A percentile compares a stretch with the other conserved stretches of the same genome.
Evolutionary conservation across 2,329 filamentous ascomycete species (phyloP).

Genomic region (Neurospora crassa): DNA sequence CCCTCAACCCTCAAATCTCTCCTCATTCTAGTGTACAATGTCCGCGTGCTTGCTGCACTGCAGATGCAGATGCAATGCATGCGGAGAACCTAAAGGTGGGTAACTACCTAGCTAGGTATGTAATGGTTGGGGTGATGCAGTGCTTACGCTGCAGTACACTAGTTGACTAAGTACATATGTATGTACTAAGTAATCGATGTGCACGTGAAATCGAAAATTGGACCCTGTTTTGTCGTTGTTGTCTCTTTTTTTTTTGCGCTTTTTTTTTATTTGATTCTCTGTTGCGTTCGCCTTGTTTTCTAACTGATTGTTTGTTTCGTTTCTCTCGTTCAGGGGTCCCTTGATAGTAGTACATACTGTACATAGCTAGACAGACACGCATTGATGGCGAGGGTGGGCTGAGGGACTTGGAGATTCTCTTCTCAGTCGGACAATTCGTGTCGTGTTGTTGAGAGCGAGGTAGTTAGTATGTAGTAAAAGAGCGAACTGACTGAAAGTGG

Average conservation of each 20-base stretch:
- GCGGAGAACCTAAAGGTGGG: not conserved
- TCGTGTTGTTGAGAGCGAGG: not conserved
- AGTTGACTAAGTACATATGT: too few species aligned
- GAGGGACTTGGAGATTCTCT: too few species aligned
- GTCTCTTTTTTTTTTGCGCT: not conserved
- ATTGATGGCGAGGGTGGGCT: too few species aligned
- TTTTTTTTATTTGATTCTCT: not conserved
- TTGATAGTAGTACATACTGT: not conserved
- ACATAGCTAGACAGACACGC: too few species aligned
- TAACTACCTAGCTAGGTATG: too few species aligned
- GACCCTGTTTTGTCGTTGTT: not conserved
- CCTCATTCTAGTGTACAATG: not conserved
- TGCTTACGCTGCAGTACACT: not conserved
- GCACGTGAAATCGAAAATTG: not conserved
- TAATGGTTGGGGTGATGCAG: not conserved
- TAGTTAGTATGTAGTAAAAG: too few species aligned
- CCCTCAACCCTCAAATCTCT: not conserved
- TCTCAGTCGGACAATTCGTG: too few species aligned
- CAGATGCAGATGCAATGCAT: not conserved
- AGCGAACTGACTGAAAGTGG: not conserved
- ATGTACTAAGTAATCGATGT: too few species aligned
- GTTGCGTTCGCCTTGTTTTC: not conserved
- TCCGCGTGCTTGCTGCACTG: not conserved
- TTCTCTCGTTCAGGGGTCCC: not conserved
- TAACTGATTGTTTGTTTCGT: too few species aligned